Evolutionary conservation across 805 yeast genomes (phyloP).

Genomic region (Huiozyma sinensis): DNA sequence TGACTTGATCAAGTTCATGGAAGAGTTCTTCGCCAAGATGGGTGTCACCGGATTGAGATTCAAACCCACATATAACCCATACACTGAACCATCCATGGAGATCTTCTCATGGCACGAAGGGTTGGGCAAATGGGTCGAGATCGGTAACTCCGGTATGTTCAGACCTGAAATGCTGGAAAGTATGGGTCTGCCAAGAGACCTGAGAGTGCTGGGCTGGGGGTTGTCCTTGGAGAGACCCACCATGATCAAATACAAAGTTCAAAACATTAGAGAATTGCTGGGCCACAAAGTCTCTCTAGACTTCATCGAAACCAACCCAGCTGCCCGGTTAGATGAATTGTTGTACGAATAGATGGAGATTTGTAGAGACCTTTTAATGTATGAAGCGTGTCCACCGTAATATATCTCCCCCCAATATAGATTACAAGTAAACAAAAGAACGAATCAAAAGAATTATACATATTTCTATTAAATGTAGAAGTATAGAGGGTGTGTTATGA

Average conservation of each 20-base stretch:
- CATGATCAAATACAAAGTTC: slow-evolving; percentile 94
- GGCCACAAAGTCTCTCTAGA: slow-evolving; percentile 95
- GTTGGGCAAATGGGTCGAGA: slow-evolving; percentile 94
- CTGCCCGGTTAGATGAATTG: slow-evolving; percentile 89
- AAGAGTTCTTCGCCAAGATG: slow-evolving; percentile 92
- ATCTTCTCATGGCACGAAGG: slow-evolving; percentile 95
- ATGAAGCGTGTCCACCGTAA: too few relatives aligned
- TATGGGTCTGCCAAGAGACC: slow-evolving; percentile 92
- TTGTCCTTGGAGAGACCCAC: slow-evolving; percentile 96
- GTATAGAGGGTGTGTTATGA: neutral
- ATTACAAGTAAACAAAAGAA: neutral
- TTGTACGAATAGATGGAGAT: slow-evolving; percentile 26
- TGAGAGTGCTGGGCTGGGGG: slow-evolving; percentile 97
- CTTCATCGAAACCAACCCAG: slow-evolving; percentile 92
- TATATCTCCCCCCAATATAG: too few relatives aligned
- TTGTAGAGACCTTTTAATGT: neutral
- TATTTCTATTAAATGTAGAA: neutral
- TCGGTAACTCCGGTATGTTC: slow-evolving; percentile 99
- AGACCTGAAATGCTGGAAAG: slow-evolving; percentile 98
- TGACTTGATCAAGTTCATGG: slow-evolving; percentile 96
- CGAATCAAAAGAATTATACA: neutral
- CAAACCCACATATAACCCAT: slow-evolving; percentile 98
- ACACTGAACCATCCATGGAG: slow-evolving; percentile 98
- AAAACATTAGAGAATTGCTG: slow-evolving; percentile 88
- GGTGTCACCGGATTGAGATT: slow-evolving; percentile 92